Conservation (phyloP, 2,329 filamentous ascomycete genomes). For the Pseudocercospora crystallina region DNA sequence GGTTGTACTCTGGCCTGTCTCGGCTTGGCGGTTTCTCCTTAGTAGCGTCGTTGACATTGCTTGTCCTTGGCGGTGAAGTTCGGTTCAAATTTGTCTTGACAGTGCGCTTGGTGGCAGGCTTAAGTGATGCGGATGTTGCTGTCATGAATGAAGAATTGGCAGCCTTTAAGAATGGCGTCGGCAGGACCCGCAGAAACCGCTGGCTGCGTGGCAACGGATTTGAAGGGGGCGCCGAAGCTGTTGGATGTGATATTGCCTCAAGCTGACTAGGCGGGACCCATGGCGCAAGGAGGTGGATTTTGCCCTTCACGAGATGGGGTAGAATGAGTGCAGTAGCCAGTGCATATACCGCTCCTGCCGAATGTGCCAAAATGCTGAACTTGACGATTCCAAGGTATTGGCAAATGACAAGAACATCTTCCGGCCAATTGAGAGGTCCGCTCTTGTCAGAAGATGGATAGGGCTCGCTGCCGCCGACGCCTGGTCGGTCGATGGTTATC, state of each 20-base stretch:
- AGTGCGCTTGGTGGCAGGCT: conserved; percentile 33
- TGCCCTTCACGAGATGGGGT: conserved; percentile 90
- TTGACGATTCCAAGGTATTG: conserved; percentile 88
- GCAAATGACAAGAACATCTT: conserved; percentile 91
- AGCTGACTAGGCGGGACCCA: conserved; percentile 97
- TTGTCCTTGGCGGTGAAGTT: conserved; percentile 15
- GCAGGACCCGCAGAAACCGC: conserved; percentile 82
- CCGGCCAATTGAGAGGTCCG: conserved; percentile 83
- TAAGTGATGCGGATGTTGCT: conserved; percentile 66
- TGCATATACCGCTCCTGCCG: conserved; percentile 95
- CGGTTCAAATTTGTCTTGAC: conserved; percentile 15
- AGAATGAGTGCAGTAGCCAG: conserved; percentile 92
- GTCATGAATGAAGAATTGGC: conserved; percentile 96
- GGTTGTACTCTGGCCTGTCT: conserved; percentile 33
- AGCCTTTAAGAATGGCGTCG: conserved; percentile 85
- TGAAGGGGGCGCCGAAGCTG: conserved; percentile 62
- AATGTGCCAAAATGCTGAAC: conserved; percentile 94
- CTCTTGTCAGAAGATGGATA: conserved; percentile 80
- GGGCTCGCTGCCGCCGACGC: conserved; percentile 86
- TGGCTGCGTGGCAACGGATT: conserved; percentile 90
- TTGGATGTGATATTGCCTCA: conserved; percentile 61
- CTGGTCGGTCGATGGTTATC: conserved; percentile 91
- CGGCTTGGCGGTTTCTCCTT: conserved; percentile 25
- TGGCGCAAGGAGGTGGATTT: conserved; percentile 89
- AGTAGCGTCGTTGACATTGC: conserved; percentile 17